phyloP scores from a whole-genome alignment of 2,329 filamentous ascomycete species.

The Hypoxylon sp. region DNA sequence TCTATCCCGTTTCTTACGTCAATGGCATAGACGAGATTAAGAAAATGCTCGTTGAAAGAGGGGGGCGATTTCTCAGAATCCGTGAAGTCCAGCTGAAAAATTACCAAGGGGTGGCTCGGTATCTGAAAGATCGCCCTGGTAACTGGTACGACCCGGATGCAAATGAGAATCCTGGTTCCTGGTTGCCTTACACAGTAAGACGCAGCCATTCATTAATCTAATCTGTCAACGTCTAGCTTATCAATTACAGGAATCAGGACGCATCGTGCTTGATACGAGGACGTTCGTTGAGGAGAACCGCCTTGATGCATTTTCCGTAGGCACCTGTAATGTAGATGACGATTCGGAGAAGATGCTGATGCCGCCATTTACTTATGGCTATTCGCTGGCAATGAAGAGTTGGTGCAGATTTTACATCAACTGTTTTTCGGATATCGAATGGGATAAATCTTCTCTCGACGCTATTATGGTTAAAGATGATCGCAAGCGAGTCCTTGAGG shows the following conservation, averaged over 20 bases:
- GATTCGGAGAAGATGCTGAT: constrained; percentile 32
- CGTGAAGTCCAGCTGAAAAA: neutral
- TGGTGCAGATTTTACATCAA: constrained; percentile 47
- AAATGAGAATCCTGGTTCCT: constrained; percentile 1
- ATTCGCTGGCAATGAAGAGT: constrained; percentile 42
- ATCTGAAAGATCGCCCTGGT: constrained; percentile 2
- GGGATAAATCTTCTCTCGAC: constrained; percentile 31
- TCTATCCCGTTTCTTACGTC: neutral
- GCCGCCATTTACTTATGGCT: constrained; percentile 45
- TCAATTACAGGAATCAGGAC: neutral
- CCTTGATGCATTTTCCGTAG: neutral
- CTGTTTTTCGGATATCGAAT: constrained; percentile 1
- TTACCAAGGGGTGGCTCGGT: neutral
- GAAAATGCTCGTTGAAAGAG: neutral
- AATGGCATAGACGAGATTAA: neutral
- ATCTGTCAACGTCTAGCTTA: neutral
- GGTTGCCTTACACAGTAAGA: constrained; percentile 21
- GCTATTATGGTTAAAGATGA: constrained; percentile 40
- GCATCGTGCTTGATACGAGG: neutral
- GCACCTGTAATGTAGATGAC: constrained; percentile 11
- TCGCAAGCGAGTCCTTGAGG: constrained; percentile 43
- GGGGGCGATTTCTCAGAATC: constrained; percentile 17
- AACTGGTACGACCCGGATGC: constrained; percentile 6
- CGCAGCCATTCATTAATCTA: constrained; percentile 6
- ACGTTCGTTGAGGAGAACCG: constrained; percentile 3